Conservation (phyloP, 352 stramenopile species). For the Phytophthora sp. region DNA sequence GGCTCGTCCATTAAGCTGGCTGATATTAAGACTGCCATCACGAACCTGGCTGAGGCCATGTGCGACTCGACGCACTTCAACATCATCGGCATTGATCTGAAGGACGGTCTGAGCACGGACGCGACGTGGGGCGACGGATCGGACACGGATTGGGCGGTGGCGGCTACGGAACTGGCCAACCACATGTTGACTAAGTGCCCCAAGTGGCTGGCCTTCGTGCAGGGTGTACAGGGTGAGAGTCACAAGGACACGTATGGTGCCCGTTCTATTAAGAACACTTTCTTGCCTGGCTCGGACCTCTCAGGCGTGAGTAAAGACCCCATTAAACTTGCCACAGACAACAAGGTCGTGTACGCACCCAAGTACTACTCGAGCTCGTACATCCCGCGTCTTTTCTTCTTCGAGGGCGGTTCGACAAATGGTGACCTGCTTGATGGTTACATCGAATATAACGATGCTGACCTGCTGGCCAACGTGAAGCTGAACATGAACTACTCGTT, state of each 20-base stretch:
- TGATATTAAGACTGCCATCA: slow-evolving; percentile 84
- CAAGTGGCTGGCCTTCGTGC: slow-evolving; percentile 81
- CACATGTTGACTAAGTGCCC: slow-evolving; percentile 71
- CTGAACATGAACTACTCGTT: slow-evolving; percentile 88
- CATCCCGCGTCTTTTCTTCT: slow-evolving; percentile 71
- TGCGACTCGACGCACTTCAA: slow-evolving; percentile 88
- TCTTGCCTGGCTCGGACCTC: slow-evolving; percentile 73
- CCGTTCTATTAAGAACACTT: slow-evolving; percentile 68
- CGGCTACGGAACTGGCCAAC: slow-evolving; percentile 71
- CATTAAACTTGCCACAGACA: slow-evolving; percentile 61
- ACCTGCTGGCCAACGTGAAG: slow-evolving; percentile 68
- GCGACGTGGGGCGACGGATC: slow-evolving; percentile 81
- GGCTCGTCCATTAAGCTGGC: slow-evolving; percentile 71
- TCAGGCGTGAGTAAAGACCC: slow-evolving; percentile 47
- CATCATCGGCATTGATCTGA: slow-evolving; percentile 86
- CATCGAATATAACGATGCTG: slow-evolving; percentile 58
- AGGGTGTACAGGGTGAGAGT: slow-evolving; percentile 70
- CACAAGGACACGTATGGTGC: slow-evolving; percentile 73
- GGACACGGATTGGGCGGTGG: slow-evolving; percentile 77
- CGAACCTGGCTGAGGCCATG: slow-evolving; percentile 67
- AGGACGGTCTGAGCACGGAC: slow-evolving; percentile 65
- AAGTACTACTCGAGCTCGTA: slow-evolving; percentile 82
- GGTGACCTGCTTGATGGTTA: slow-evolving; percentile 73
- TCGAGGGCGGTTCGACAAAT: slow-evolving; percentile 48
- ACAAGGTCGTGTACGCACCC: slow-evolving; percentile 85